Percentiles rank a stretch among this genome's conserved stretches.
Evolutionary conservation across 495 filamentous ascomycete species (phyloP).

Genomic region (Neurospora sp.): DNA sequence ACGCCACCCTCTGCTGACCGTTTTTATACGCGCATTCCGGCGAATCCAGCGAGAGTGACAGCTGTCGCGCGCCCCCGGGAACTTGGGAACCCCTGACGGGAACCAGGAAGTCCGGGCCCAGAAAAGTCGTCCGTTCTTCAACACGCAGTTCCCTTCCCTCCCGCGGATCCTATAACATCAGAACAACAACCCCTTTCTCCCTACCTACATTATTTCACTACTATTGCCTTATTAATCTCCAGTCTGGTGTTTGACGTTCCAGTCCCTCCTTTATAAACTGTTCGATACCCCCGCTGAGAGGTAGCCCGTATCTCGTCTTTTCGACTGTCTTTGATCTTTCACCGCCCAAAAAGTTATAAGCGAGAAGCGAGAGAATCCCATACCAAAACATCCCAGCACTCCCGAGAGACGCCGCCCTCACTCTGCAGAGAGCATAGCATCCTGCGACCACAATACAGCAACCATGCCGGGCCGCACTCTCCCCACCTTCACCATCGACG

Average conservation of each 20-base stretch:
- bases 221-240: neutral
- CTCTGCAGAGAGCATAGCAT: neutral
- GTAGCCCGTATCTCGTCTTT: neutral
- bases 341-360: neutral
- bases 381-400: neutral
- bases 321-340: neutral
- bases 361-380: neutral
- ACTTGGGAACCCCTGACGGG: neutral
- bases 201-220: neutral
- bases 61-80: neutral
- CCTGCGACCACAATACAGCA: constrained; percentile 1
- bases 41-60: neutral
- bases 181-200: neutral
- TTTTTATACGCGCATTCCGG: neutral
- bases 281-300: neutral
- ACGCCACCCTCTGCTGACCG: neutral
- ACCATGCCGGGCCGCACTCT: constrained; percentile 49
- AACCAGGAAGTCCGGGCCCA: neutral
- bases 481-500: constrained; percentile 65
- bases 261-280: neutral
- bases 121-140: neutral
- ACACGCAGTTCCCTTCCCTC: neutral
- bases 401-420: neutral
- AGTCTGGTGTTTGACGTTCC: neutral
- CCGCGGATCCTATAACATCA: neutral